Evolutionary conservation across 805 yeast species (phyloP).

Genomic region (Kazachstania africana): DNA sequence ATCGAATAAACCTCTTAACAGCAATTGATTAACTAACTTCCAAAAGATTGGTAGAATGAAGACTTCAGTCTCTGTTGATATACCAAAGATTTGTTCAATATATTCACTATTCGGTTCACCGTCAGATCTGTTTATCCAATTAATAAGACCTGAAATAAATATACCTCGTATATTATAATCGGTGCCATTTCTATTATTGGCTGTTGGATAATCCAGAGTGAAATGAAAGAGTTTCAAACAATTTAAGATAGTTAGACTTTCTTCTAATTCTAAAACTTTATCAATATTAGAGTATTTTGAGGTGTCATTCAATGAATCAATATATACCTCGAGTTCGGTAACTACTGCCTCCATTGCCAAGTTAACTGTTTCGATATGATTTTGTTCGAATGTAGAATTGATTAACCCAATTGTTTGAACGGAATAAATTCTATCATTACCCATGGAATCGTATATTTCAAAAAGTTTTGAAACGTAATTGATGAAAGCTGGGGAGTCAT

Average conservation of each 20-base stretch:
- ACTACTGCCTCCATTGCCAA: conserved; percentile 26
- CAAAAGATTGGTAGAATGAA: conserved; percentile 39
- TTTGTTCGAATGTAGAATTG: conserved; percentile 23
- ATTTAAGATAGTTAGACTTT: conserved; percentile 40
- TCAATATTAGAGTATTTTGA: conserved; percentile 13
- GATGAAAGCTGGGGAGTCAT: conserved; percentile 31
- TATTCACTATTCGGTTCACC: conserved; percentile 48
- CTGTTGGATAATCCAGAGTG: conserved; percentile 20
- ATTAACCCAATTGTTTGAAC: conserved; percentile 31
- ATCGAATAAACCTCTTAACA: conserved; percentile 49
- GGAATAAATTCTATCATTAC: conserved; percentile 33
- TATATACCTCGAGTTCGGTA: conserved; percentile 25
- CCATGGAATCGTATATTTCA: conserved; percentile 39
- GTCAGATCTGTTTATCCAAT: conserved; percentile 63
- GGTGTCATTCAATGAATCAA: conserved; percentile 23
- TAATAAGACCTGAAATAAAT: conserved; percentile 34
- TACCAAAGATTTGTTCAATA: conserved; percentile 32
- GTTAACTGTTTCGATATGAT: conserved; percentile 29
- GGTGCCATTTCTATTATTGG: no score
- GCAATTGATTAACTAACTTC: conserved; percentile 45
- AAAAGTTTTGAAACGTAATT: conserved; percentile 40
- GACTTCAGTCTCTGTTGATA: conserved; percentile 29
- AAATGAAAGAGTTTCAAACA: conserved; percentile 42
- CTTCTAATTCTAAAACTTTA: conserved; percentile 31
- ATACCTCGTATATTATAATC: conserved; percentile 21